These are phyloP conservation scores for Amanita jacksonii DNA, from an alignment of 768 basidiomycete species.

Conservation along the genomic window DNA sequence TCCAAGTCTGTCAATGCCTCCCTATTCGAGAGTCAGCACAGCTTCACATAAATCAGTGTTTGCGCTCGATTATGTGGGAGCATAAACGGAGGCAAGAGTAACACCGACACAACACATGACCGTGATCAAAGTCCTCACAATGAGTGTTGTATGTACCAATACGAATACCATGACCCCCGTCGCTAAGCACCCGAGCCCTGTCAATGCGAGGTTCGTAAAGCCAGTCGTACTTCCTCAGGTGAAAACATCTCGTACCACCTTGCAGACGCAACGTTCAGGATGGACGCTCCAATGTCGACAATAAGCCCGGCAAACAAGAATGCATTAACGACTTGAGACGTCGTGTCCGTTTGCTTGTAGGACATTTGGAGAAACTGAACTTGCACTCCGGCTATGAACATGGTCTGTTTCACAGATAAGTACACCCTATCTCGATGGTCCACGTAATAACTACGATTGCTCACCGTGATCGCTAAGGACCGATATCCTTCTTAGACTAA, in stretches of 20 bases:
- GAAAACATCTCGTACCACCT: slow-evolving; percentile 7
- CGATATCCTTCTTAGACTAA: slow-evolving; percentile 2
- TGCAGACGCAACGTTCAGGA: background rate
- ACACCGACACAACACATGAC: background rate
- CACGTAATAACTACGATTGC: background rate
- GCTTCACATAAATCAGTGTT: no score
- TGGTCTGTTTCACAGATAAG: background rate
- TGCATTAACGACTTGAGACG: slow-evolving; percentile 1
- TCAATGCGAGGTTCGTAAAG: background rate
- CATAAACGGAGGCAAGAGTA: slow-evolving; percentile 1
- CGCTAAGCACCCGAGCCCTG: background rate
- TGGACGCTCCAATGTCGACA: background rate
- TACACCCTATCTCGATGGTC: no score
- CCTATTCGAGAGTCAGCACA: no score
- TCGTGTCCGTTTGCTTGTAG: background rate
- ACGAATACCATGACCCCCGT: slow-evolving; percentile 4
- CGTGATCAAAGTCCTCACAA: background rate
- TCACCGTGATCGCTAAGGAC: background rate
- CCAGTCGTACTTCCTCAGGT: slow-evolving; percentile 5
- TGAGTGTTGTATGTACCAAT: background rate
- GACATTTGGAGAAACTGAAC: background rate
- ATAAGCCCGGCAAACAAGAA: slow-evolving; percentile 5
- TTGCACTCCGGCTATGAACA: slow-evolving; percentile 6
- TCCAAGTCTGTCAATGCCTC: no score
- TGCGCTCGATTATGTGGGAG: background rate